Percentiles rank a stretch among this genome's conserved stretches.
Evolutionary conservation across 306 rosid species (phyloP).

Genomic region (Corylus americana): DNA sequence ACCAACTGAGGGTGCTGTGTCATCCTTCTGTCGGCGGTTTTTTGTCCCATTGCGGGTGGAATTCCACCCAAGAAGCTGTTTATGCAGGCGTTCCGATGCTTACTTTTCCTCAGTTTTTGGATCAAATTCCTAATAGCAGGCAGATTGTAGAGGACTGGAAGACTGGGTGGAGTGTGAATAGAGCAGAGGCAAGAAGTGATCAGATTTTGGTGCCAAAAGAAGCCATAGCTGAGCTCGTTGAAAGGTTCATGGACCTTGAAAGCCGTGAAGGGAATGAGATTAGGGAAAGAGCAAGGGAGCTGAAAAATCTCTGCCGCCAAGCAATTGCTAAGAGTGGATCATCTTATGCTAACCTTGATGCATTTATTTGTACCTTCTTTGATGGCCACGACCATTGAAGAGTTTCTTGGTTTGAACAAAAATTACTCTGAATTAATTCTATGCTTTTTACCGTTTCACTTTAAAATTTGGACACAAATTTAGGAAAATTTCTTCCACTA

Average conservation of each 20-base stretch:
- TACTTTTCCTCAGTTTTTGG: not conserved
- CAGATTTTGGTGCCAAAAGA: not conserved
- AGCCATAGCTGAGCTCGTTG: not conserved
- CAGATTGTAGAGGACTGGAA: not conserved
- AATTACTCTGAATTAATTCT: no score
- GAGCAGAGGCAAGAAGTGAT: not conserved
- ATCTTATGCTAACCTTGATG: not conserved
- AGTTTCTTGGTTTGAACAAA: no score
- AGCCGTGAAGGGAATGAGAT: not conserved
- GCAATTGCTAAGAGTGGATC: not conserved
- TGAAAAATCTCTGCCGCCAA: not conserved
- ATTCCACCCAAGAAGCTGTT: conserved; percentile 3
- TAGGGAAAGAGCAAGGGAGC: not conserved
- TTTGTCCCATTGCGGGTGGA: conserved; percentile 10
- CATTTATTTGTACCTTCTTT: not conserved
- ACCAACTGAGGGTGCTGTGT: not conserved
- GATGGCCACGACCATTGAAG: not conserved
- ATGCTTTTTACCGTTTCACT: no score
- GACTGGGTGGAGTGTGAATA: not conserved
- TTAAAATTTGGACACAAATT: no score
- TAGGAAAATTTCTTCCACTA: no score
- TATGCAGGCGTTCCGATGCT: not conserved
- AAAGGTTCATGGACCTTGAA: not conserved
- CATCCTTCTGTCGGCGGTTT: conserved; percentile 2
- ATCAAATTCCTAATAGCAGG: not conserved